Conservation (phyloP, 352 stramenopile species). For the Globisporangium perplexum region DNA sequence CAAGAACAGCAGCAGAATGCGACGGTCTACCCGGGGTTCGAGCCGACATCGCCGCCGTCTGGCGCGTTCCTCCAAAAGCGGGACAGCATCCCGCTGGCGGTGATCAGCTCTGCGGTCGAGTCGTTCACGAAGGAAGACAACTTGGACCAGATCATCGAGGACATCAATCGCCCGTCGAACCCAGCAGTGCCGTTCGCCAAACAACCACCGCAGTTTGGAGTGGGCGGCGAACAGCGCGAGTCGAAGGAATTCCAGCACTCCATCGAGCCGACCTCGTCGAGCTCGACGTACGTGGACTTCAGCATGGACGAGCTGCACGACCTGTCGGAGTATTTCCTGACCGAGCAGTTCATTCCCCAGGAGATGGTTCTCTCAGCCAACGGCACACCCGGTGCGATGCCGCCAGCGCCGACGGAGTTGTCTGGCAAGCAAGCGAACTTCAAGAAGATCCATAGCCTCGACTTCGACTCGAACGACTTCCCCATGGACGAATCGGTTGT, state of each 20-base stretch:
- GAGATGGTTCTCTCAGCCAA: slow-evolving; percentile 3
- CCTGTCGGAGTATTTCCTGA: slow-evolving; percentile 64
- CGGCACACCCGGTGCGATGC: background rate
- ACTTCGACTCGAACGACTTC: slow-evolving; percentile 50
- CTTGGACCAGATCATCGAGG: slow-evolving; percentile 71
- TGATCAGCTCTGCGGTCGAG: slow-evolving; percentile 59
- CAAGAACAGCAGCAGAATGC: slow-evolving; percentile 15
- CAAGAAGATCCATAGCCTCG: slow-evolving; percentile 76
- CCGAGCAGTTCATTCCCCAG: slow-evolving; percentile 32
- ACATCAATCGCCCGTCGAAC: slow-evolving; percentile 53
- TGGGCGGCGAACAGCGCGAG: slow-evolving; percentile 20
- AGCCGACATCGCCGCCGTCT: slow-evolving; percentile 6
- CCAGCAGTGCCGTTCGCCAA: slow-evolving; percentile 33
- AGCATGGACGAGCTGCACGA: slow-evolving; percentile 70
- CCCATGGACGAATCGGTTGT: slow-evolving; percentile 22
- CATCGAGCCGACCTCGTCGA: slow-evolving; percentile 30
- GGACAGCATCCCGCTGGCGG: slow-evolving; percentile 63
- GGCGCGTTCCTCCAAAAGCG: slow-evolving; percentile 24
- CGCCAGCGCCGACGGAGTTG: background rate
- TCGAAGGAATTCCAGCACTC: slow-evolving; percentile 13
- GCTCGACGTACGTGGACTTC: slow-evolving; percentile 49
- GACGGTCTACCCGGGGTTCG: slow-evolving; percentile 9
- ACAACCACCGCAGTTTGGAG: slow-evolving; percentile 12
- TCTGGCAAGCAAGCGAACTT: slow-evolving; percentile 21
- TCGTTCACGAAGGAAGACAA: slow-evolving; percentile 74